A percentile compares a stretch with the other conserved stretches of the same genome.
Evolutionary conservation across 129 eudicot species (phyloP).

Genomic region (Centrapalus pauciflorus): DNA sequence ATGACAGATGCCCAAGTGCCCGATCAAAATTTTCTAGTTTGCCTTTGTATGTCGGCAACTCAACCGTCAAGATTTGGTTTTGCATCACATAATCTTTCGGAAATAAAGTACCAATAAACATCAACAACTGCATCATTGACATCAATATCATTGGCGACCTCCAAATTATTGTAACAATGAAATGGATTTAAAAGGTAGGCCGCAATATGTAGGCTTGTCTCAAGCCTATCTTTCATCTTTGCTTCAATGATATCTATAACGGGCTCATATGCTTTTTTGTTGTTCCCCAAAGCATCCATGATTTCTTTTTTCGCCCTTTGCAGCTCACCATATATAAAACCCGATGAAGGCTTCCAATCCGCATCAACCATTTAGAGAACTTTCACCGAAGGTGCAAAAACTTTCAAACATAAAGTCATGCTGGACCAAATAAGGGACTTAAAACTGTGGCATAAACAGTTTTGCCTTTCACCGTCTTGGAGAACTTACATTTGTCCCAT

Average conservation of each 20-base stretch:
- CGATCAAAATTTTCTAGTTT: not conserved
- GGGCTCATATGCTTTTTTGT: not conserved
- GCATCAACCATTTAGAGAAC: slow-evolving; percentile 3
- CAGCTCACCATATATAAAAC: slow-evolving; percentile 7
- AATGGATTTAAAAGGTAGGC: slow-evolving; percentile 8
- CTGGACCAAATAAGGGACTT: not conserved
- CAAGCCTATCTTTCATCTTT: not conserved
- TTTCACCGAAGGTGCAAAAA: slow-evolving; percentile 2
- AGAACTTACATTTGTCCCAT: not conserved
- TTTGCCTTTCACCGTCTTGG: not conserved
- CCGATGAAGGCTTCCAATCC: slow-evolving; percentile 19
- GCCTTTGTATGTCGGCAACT: not conserved
- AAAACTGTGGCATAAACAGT: not conserved
- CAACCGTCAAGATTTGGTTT: slow-evolving; percentile 1
- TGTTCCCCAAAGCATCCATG: not conserved
- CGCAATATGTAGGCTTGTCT: not conserved
- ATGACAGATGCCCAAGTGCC: not conserved
- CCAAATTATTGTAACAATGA: not conserved
- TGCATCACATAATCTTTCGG: not conserved
- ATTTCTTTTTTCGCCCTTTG: not conserved
- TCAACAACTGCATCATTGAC: not conserved
- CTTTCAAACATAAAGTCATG: not conserved
- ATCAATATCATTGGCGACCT: not conserved
- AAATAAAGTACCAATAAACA: not conserved
- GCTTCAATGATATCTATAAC: not conserved